Evolutionary conservation across 169 alveolate species (phyloP).

Genomic region (Fabrea salina): DNA sequence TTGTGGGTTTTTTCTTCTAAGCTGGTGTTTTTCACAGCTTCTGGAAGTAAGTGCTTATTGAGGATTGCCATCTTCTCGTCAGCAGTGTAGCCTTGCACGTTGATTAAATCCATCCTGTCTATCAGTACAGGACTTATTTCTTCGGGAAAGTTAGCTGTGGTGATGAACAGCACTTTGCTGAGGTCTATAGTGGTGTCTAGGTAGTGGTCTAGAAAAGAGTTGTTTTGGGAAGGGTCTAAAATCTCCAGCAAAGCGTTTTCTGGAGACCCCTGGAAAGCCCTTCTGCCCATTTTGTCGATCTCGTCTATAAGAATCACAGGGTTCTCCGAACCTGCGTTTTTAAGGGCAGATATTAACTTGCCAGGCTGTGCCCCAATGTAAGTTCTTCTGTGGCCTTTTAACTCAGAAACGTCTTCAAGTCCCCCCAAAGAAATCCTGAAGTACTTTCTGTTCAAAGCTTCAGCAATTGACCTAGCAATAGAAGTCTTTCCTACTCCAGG

Average conservation of each 20-base stretch:
- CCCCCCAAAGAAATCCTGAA: constrained; percentile 90
- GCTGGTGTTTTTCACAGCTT: constrained; percentile 76
- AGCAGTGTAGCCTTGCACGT: constrained; percentile 87
- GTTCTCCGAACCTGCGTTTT: constrained; percentile 78
- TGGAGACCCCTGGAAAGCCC: constrained; percentile 90
- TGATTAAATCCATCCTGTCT: constrained; percentile 93
- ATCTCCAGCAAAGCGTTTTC: constrained; percentile 90
- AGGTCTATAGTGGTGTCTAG: constrained; percentile 84
- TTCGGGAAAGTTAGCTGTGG: constrained; percentile 93
- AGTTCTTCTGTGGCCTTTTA: constrained; percentile 94
- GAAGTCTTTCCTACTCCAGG: constrained; percentile 97
- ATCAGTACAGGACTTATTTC: constrained; percentile 86
- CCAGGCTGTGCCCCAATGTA: constrained; percentile 96
- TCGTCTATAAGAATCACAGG: constrained; percentile 91
- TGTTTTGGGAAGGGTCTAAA: constrained; percentile 78
- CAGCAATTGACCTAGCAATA: constrained; percentile 89
- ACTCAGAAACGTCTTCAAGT: constrained; percentile 90
- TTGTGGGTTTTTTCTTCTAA: constrained; percentile 40
- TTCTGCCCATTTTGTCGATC: constrained; percentile 89
- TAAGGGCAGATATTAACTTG: constrained; percentile 80
- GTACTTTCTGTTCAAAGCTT: constrained; percentile 86
- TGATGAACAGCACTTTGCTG: constrained; percentile 86
- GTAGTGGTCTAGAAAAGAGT: constrained; percentile 51
- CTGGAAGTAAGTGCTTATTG: constrained; percentile 81
- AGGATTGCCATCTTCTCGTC: constrained; percentile 88